Base-by-base conservation (phyloP, 768 basidiomycete genomes). In the Leucosporidium scottii region DNA sequence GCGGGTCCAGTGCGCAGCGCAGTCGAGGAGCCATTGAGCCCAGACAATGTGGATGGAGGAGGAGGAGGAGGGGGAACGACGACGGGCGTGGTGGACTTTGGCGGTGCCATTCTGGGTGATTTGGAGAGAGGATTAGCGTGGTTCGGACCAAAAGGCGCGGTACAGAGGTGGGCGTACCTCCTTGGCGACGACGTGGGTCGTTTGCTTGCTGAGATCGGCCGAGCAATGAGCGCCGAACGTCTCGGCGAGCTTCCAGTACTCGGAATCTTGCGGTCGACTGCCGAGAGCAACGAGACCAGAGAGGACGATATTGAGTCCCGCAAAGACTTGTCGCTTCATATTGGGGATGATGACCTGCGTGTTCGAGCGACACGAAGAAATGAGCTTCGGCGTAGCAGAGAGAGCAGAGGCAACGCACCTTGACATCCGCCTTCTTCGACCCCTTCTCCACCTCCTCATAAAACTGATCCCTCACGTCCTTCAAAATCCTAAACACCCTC, bases 211-310 rank as follows among this genome's bases (percentile, higher is more conserved):
- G 50, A 96, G 76, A 70, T 91, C 86, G 21, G 83, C 86, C 57
- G 86, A 83, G 77, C 88, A 90, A 57, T 81, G 82, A 3, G 94
- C 94, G 13, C 94, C 94, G 74, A 96, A 98, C 79, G 89, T 87
- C 58, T 84, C 82, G 18, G 94, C 91, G 77, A 87, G 82, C 72
- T 84, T 82, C 91, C 91, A 94, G 59, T 91, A 85, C 74, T 92
- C 91, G 21, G 76, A 60, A 84, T 76, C 77, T 69, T 69, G 28
- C n/a, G 54, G 67, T 10, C 63, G 57, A 36, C 61, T 86, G 74
- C 91, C 88, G n/a, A 93, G 83, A 6, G 94, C 93, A 64, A 98
- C 93, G 50, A 99, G 86, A 65, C 93, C 91, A 1, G 94, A 97
- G 79, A 99, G 98, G 47, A 94, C 82, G 39, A 99, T 84, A 75